Conservation (phyloP, 495 filamentous ascomycete genomes). For the Penicillium silybi region DNA sequence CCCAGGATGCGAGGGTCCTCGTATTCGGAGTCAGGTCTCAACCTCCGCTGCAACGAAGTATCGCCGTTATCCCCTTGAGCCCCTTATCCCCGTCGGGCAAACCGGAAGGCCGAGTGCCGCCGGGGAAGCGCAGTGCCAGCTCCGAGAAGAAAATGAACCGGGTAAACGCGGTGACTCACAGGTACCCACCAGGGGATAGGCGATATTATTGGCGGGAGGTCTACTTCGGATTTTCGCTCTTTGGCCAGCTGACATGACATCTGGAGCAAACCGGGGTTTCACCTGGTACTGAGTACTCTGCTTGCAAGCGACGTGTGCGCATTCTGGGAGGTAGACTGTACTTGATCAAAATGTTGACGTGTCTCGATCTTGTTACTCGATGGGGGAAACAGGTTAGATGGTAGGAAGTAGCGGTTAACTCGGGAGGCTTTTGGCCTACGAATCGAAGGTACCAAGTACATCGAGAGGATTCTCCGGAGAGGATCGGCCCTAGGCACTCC, state of each 20-base stretch:
- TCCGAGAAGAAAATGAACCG: slow-evolving; percentile 31
- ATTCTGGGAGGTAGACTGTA: neutral
- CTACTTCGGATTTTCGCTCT: neutral
- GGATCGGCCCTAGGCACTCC: slow-evolving; percentile 23
- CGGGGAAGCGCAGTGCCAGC: slow-evolving; percentile 12
- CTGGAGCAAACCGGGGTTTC: neutral
- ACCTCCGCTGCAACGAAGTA: neutral
- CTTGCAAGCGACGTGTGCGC: neutral
- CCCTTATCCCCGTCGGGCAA: slow-evolving; percentile 23
- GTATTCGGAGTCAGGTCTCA: neutral
- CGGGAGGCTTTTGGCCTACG: neutral
- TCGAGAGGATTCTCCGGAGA: slow-evolving; percentile 27
- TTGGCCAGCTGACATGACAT: slow-evolving; percentile 13
- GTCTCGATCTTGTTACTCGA: neutral
- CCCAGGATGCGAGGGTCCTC: neutral
- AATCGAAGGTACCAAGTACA: slow-evolving; percentile 10
- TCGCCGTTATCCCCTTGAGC: neutral
- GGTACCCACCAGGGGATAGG: neutral
- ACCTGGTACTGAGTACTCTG: slow-evolving; percentile 5
- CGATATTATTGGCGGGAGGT: slow-evolving; percentile 3
- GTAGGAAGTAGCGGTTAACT: neutral
- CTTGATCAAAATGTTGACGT: slow-evolving; percentile 1
- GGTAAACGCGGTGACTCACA: slow-evolving; percentile 18
- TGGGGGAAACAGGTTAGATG: neutral
- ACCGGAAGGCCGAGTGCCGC: slow-evolving; percentile 16